Percentiles rank a stretch among this genome's conserved stretches.
phyloP scores from a whole-genome alignment of 2,329 filamentous ascomycete species.

The Fusarium austroafricanum region DNA sequence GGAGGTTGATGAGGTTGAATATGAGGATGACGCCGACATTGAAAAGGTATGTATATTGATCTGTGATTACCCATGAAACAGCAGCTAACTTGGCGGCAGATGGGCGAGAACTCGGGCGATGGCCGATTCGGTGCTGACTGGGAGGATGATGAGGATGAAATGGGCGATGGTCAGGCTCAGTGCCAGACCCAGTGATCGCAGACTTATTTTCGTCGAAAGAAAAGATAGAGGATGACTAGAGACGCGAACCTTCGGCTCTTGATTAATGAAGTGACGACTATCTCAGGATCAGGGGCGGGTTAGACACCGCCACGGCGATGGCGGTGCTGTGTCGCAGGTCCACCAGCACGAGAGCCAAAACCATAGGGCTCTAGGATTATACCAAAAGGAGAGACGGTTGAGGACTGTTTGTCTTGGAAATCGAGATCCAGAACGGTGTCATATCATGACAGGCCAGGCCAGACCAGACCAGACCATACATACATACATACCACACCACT shows the following conservation, averaged over 20 bases:
- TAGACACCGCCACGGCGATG: conserved; percentile 12
- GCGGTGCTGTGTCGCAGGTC: background rate
- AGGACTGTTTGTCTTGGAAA: conserved; percentile 17
- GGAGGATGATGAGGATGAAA: conserved; percentile 76
- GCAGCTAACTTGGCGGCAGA: conserved; percentile 56
- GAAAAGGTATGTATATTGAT: conserved; percentile 70
- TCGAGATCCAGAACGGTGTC: conserved; percentile 25
- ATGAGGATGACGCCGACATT: conserved; percentile 83
- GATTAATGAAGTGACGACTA: conserved; percentile 45
- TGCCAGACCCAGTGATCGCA: conserved; percentile 76
- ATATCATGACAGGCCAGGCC: conserved; percentile 10
- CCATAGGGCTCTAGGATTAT: background rate
- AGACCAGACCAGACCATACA: background rate
- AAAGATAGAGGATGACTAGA: conserved; percentile 27
- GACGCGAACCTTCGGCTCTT: conserved; percentile 19
- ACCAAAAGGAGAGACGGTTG: conserved; percentile 18
- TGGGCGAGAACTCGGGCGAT: conserved; percentile 78
- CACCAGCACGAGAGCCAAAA: background rate
- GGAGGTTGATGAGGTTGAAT: conserved; percentile 87
- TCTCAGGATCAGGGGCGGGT: conserved; percentile 33
- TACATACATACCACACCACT: conserved; percentile 16
- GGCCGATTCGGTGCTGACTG: conserved; percentile 71
- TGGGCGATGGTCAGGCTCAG: conserved; percentile 73
- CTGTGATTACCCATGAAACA: conserved; percentile 1
- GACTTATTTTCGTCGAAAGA: background rate